Percentiles rank a stretch among this genome's conserved stretches.
These are phyloP conservation scores for Debaryomycetaceae sp. DNA, from an alignment of 1,139 yeast genomes.

Conservation along the genomic window DNA sequence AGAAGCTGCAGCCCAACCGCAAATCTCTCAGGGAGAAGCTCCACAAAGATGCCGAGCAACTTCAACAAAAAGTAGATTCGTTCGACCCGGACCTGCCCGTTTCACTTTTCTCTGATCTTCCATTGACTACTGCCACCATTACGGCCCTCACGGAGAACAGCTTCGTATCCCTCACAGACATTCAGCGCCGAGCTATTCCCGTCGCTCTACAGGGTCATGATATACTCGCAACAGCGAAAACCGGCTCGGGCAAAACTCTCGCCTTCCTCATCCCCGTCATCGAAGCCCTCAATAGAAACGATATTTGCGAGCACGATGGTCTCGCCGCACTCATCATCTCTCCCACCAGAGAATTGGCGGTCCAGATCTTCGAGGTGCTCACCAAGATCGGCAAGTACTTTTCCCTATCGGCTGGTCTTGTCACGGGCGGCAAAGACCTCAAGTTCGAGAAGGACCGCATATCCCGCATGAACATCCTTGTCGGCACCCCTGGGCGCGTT, in stretches of 20 bases:
- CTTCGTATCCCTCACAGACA: slow-evolving; percentile 71
- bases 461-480: slow-evolving; percentile 70
- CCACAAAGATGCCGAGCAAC: too few relatives aligned
- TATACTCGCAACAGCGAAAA: slow-evolving; percentile 83
- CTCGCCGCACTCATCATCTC: slow-evolving; percentile 86
- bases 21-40: too few relatives aligned
- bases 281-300: slow-evolving; percentile 58
- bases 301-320: slow-evolving; percentile 86
- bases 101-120: slow-evolving; percentile 55
- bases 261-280: slow-evolving; percentile 83
- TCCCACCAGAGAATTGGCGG: slow-evolving; percentile 91
- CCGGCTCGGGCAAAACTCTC: slow-evolving; percentile 94
- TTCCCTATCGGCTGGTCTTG: slow-evolving; percentile 83
- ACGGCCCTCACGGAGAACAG: slow-evolving; percentile 66
- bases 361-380: slow-evolving; percentile 86
- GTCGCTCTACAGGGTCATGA: slow-evolving; percentile 72
- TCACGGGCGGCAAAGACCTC: slow-evolving; percentile 95
- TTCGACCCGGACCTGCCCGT: too few relatives aligned
- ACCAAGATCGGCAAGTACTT: slow-evolving; percentile 74
- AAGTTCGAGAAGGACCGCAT: slow-evolving; percentile 80
- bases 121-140: slow-evolving; percentile 55
- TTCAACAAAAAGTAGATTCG: too few relatives aligned
- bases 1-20: too few relatives aligned
- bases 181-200: slow-evolving; percentile 74
- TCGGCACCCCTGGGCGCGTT: slow-evolving; percentile 94